Conservation (phyloP, 371 early-diverging fungal genomes). For the Amoeboaphelidium protococcarum region DNA sequence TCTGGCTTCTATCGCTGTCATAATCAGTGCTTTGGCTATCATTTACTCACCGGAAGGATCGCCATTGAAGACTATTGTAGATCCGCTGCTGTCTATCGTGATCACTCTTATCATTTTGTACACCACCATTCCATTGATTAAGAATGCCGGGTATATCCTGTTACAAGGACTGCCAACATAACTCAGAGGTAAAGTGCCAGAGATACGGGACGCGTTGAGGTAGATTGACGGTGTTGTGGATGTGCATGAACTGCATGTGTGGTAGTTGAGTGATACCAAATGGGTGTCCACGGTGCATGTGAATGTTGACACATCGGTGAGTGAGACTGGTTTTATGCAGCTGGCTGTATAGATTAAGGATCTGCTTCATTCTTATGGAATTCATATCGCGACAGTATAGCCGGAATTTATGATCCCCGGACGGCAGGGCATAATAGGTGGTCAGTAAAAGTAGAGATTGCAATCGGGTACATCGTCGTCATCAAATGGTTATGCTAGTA, state of each 20-base stretch:
- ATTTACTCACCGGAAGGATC: constrained; percentile 49
- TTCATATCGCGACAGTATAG: constrained; percentile 69
- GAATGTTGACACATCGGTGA: constrained; percentile 11
- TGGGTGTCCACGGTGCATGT: constrained; percentile 59
- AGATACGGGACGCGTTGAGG: constrained; percentile 7
- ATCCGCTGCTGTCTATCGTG: constrained; percentile 17
- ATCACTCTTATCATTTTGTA: constrained; percentile 32
- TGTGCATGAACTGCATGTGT: constrained; percentile 79
- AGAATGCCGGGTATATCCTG: constrained; percentile 46
- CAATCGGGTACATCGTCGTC: too few relatives aligned
- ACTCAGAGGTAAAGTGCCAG: constrained; percentile 25
- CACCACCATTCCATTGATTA: constrained; percentile 36
- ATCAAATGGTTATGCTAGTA: too few relatives aligned
- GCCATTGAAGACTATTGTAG: constrained; percentile 16
- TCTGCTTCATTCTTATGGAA: constrained; percentile 40
- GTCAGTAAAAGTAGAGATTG: too few relatives aligned
- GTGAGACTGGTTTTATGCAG: constrained; percentile 16
- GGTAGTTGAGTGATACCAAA: constrained; percentile 67
- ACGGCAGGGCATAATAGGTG: not conserved
- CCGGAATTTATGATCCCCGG: constrained; percentile 37
- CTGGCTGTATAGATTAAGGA: constrained; percentile 36
- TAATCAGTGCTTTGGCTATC: constrained; percentile 49
- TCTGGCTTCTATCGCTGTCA: constrained; percentile 72
- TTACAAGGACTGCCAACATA: constrained; percentile 53
- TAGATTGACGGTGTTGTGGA: constrained; percentile 31